These are phyloP conservation scores for Penicillium mononematosum DNA, from an alignment of 495 filamentous ascomycete species.

Conservation along the genomic window DNA sequence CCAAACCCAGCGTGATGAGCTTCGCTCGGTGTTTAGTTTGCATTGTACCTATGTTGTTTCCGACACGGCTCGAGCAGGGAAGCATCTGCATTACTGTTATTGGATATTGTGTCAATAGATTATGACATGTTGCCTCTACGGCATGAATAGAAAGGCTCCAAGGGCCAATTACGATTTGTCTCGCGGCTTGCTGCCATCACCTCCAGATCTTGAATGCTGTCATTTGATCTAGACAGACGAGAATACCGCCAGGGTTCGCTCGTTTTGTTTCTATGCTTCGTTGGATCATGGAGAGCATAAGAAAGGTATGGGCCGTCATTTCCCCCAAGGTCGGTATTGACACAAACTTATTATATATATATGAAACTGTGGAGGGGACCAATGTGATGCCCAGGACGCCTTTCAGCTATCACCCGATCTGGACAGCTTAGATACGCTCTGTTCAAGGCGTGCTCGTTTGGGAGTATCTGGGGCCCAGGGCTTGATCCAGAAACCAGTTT, in stretches of 20 bases:
- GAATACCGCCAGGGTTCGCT: too few relatives aligned
- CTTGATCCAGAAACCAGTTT: too few relatives aligned
- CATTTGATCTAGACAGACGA: background rate
- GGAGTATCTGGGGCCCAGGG: too few relatives aligned
- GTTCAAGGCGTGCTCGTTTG: too few relatives aligned
- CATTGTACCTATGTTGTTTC: conserved; percentile 2
- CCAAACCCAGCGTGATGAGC: background rate
- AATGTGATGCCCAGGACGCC: too few relatives aligned
- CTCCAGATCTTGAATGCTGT: background rate
- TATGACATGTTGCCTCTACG: conserved; percentile 7
- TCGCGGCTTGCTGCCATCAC: background rate
- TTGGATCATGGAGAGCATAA: background rate
- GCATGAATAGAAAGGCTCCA: conserved; percentile 4
- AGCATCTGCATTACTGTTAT: background rate
- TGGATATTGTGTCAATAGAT: conserved; percentile 6
- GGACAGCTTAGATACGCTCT: too few relatives aligned
- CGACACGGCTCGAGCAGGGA: background rate
- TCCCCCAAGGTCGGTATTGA: background rate
- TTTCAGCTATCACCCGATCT: too few relatives aligned
- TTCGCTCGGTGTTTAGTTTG: conserved; percentile 9
- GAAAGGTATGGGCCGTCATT: background rate
- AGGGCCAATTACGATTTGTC: background rate
- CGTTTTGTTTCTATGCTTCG: background rate
- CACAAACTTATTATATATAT: background rate
- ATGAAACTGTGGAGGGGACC: too few relatives aligned